Conservation (phyloP, 176 grass and related monocot species). For the Oryza australiensis region DNA sequence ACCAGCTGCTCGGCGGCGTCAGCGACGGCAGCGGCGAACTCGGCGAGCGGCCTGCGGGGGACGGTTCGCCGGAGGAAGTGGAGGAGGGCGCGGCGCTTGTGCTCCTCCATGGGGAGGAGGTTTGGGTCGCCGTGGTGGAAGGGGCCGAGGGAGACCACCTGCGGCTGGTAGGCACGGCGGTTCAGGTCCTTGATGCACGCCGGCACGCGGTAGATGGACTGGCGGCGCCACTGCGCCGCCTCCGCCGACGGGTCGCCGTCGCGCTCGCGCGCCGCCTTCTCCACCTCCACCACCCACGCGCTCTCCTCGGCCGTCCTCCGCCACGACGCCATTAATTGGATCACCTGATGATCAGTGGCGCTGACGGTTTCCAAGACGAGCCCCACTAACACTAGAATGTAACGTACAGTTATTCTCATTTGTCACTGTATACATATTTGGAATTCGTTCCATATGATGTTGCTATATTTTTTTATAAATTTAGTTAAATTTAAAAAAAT, state of each 20-base stretch:
- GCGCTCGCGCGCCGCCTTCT: not conserved
- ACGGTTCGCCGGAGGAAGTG: slow-evolving; percentile 63
- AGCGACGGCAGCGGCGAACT: slow-evolving; percentile 42
- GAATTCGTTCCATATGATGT: too few relatives aligned
- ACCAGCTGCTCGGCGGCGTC: slow-evolving; percentile 25
- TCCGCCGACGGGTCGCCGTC: not conserved
- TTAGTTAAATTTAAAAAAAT: too few relatives aligned
- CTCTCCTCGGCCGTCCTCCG: slow-evolving; percentile 14
- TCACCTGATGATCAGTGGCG: not conserved
- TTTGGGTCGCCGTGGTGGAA: slow-evolving; percentile 62
- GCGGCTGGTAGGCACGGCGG: slow-evolving; percentile 63
- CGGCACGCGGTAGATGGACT: slow-evolving; percentile 64
- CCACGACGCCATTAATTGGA: slow-evolving; percentile 17
- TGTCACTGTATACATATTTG: too few relatives aligned
- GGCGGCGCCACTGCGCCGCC: slow-evolving; percentile 47
- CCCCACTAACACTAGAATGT: too few relatives aligned
- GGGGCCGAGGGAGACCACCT: slow-evolving; percentile 68
- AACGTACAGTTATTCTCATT: too few relatives aligned
- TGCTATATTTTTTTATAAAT: too few relatives aligned
- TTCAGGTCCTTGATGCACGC: slow-evolving; percentile 66
- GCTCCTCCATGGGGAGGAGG: slow-evolving; percentile 61
- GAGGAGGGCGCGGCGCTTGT: slow-evolving; percentile 66
- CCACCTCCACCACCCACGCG: slow-evolving; percentile 52
- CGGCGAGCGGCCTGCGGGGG: slow-evolving; percentile 29
- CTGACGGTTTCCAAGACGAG: not conserved